Evolutionary conservation across 176 grass and related monocot species (phyloP), one percentile per base, ranked within the genome.

Genomic region (Secale cereale): DNA sequence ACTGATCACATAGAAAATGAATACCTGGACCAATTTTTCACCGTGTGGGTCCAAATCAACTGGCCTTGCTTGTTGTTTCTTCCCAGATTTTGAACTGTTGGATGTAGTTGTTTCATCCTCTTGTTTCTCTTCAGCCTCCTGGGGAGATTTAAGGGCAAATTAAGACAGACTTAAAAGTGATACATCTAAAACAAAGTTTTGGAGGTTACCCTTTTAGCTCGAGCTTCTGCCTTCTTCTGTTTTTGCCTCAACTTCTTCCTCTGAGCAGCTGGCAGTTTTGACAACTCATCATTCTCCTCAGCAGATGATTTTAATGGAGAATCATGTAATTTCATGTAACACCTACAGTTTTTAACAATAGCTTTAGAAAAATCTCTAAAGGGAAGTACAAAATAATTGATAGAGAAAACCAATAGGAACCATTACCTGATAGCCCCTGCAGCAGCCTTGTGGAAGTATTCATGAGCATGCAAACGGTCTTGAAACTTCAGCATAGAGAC

Each of bases 211-310:
- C 94, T 96, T 88, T 94, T 97, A 62, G 97, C 97, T 88, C 97
- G 97, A 25, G 97, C 97, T 85, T 96, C 97, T 25, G 94, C 97
- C 37, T 99, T 99, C 69, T 97, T 99, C 67, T 99, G 97, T 68
- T 99, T 99, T 89, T 97, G 97, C 39, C 91, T 97, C 88, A 99
- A 85, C 81, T 99, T 99, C 82, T 99, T 99, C 85, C 94, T 94
- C 59, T 99, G 94, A 72, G 94, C 93, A 85, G 97, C 90, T 71
- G 91, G 91, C 67, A 99, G 80, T 81, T 94, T 96, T 89, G 94
- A 92, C 76, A 99, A 87, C 76, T 99, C 93, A 74, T 96, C 97
- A 74, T 81, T 74, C 87, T 96, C 97, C 60, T 99, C 91, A 39
- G 41, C 79, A 20, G 88, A 77, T 39, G 90, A 91, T 89, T 96